phyloP scores from a whole-genome alignment of 176 grass and related monocot genomes.

The Thinopyrum elongatum region DNA sequence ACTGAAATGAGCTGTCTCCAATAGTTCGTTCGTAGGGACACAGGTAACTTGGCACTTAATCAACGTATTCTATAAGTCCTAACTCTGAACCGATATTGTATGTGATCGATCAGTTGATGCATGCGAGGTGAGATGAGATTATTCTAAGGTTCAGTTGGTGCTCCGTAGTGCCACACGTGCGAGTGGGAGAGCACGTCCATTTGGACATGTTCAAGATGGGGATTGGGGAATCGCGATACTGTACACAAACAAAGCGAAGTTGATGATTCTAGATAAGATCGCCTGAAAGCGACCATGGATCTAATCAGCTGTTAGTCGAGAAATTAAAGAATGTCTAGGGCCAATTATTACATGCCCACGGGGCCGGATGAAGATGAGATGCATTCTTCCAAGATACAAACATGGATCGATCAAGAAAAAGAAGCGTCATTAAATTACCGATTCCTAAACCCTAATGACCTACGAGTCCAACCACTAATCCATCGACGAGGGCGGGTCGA shows the following conservation, averaged over 20 bases:
- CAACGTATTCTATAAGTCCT: too few relatives aligned
- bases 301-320: not conserved
- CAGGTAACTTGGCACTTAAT: too few relatives aligned
- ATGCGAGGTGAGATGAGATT: not conserved
- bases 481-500: not conserved
- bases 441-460: not conserved
- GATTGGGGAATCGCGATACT: not conserved
- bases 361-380: not conserved
- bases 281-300: not conserved
- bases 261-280: conserved; percentile 17
- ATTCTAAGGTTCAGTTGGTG: not conserved
- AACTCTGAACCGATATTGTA: not conserved
- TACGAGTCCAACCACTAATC: not conserved
- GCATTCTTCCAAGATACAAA: not conserved
- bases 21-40: too few relatives aligned
- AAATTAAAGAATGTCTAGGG: not conserved
- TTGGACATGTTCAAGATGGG: not conserved
- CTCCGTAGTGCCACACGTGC: not conserved
- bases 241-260: not conserved
- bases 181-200: not conserved
- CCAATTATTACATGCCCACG: not conserved
- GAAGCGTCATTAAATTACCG: not conserved
- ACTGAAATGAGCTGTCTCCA: not conserved
- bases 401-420: not conserved
- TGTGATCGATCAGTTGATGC: not conserved